Evolutionary conservation across 768 basidiomycete genomes (phyloP).

Genomic region (Lactifluus subvellereus): DNA sequence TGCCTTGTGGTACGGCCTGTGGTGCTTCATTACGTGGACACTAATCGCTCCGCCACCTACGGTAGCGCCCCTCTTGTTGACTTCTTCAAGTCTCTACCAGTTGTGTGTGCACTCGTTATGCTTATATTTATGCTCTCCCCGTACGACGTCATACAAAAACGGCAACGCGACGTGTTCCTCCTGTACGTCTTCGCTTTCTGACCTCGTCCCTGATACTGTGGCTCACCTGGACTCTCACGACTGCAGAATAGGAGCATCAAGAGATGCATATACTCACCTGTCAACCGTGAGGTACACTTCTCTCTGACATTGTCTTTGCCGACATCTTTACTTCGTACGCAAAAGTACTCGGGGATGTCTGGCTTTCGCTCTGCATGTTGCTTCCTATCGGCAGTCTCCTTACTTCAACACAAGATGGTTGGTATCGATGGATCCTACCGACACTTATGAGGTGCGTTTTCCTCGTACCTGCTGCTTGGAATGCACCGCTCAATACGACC

Average conservation of each 20-base stretch:
- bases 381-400: too few species aligned
- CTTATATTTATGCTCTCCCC: conserved; percentile 59
- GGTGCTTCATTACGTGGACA: conserved; percentile 47
- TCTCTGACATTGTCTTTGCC: conserved; percentile 29
- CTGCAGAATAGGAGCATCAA: conserved; percentile 49
- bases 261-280: conserved; percentile 64
- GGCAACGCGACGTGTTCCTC: conserved; percentile 65
- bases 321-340: too few species aligned
- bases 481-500: too few species aligned
- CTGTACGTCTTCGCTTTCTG: too few species aligned
- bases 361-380: too few species aligned
- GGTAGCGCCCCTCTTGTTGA: conserved; percentile 63
- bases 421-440: too few species aligned
- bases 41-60: conserved; percentile 51
- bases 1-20: conserved; percentile 48
- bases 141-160: conserved; percentile 56
- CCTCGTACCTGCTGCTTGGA: too few species aligned
- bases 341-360: too few species aligned
- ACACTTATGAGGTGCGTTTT: too few species aligned
- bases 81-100: conserved; percentile 69
- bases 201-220: too few species aligned
- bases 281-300: conserved; percentile 65
- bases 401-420: too few species aligned
- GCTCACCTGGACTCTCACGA: neutral
- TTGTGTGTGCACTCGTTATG: conserved; percentile 52